Conservation (phyloP, 371 early-diverging fungal genomes). For the Haplosporangium sp. region DNA sequence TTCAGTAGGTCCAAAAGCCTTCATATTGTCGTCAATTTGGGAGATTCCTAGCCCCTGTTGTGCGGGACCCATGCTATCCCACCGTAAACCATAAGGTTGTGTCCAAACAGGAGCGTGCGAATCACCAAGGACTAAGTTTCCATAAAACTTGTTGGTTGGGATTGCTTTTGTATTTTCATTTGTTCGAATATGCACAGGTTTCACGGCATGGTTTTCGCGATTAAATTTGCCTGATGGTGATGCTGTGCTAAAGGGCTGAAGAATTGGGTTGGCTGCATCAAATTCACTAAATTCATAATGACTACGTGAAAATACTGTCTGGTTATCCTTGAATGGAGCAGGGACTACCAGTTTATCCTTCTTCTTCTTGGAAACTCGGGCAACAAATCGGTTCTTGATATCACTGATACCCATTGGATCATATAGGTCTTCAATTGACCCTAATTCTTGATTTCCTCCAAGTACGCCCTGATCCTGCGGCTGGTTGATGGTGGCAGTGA, state of each 20-base stretch:
- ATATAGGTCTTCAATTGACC: neutral
- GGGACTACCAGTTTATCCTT: neutral
- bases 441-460: neutral
- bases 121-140: conserved; percentile 34
- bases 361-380: neutral
- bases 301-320: neutral
- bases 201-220: conserved; percentile 13
- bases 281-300: neutral
- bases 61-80: conserved; percentile 22
- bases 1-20: conserved; percentile 27
- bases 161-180: conserved; percentile 10
- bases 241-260: conserved; percentile 23
- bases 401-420: conserved; percentile 1
- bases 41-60: conserved; percentile 41
- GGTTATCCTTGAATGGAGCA: neutral
- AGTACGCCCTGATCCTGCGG: conserved; percentile 1
- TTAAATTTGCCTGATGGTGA: conserved; percentile 13
- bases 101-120: conserved; percentile 55
- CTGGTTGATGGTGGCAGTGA: neutral
- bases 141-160: conserved; percentile 54
- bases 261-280: conserved; percentile 7
- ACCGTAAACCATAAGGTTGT: conserved; percentile 54
- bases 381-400: neutral
- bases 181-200: conserved; percentile 26
- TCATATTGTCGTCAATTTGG: conserved; percentile 38